Evolutionary conservation across 169 alveolate species (phyloP), one percentile per base, ranked within the genome.

Genomic region (Cryptosporidium meleagridis): DNA sequence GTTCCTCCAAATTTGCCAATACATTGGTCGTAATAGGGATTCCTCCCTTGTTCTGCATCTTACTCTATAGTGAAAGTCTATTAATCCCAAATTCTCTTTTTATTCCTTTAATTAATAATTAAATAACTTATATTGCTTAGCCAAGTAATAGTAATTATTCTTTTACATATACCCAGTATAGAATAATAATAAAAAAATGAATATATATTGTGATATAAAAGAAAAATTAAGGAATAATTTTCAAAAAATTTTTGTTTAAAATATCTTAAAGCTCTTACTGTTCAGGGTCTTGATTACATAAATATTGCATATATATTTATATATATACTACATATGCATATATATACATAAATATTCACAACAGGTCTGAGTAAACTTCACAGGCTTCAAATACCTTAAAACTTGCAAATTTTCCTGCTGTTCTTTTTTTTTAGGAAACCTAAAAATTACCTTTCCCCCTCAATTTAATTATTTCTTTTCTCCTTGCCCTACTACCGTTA

Each of bases 1-100:
- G 95, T 41, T 94, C 91, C 51, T 86, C 85, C 84, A 93, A 93
- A 89, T 91, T 92, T 39, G 85, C 95, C 51, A 86, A 91, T n/a
- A 92, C 85, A 39, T 85, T 75, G 52, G 92, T 92, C 9, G 93
- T 86, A 18, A 92, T 44, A 9, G 95, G 95, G 75, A 75, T 67
- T 70, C 69, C 92, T 61, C 80, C 91, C 85, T 80, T 92, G 91
- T 45, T 92, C 85, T 48, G 91, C 85, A 69, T 91, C 53, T 29
- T 62, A 31, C 75, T 39, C 26, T 53, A 85, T 44, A 44, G 29
- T 53, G 48, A 31, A 61, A 45, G 39, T 44, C 58, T 59, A 67
- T 85, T 51, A 61, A 18, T 53, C 14, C 41, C 39, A 12, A 39
- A 35, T 52, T 75, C 39, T 6, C 33, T 21, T 29, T 23, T 59